Percentiles rank a stretch among this genome's conserved stretches.
These are phyloP conservation scores for Ottelia alismoides DNA, from an alignment of 106 monocot species.

Conservation along the genomic window DNA sequence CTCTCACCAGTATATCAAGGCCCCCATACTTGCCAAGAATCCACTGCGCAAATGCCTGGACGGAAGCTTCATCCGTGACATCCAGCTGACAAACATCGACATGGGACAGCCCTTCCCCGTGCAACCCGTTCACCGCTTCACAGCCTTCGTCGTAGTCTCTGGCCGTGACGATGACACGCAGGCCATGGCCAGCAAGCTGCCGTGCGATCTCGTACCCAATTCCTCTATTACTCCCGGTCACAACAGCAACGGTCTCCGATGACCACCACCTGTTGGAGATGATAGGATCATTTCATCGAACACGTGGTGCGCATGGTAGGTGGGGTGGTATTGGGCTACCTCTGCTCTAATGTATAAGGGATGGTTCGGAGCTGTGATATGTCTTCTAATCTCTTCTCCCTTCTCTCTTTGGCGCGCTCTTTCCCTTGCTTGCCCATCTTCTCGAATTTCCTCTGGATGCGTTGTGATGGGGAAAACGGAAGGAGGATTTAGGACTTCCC, in stretches of 20 bases:
- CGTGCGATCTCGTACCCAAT: slow-evolving; percentile 77
- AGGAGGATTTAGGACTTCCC: no score
- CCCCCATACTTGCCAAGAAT: slow-evolving; percentile 34
- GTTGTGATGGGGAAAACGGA: no score
- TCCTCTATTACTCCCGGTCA: slow-evolving; percentile 74
- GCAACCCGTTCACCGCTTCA: slow-evolving; percentile 20
- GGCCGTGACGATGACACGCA: slow-evolving; percentile 56
- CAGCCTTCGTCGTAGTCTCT: slow-evolving; percentile 35
- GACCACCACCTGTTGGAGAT: slow-evolving; percentile 52
- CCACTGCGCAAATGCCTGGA: slow-evolving; percentile 40
- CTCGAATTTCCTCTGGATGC: no score
- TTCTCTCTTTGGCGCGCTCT: slow-evolving; percentile 58
- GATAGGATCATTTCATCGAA: slow-evolving; percentile 15
- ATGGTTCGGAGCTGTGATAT: slow-evolving; percentile 46
- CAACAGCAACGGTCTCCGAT: slow-evolving; percentile 48
- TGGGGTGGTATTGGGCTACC: no score
- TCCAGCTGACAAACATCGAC: slow-evolving; percentile 56
- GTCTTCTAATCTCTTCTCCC: slow-evolving; percentile 45
- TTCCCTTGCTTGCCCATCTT: slow-evolving; percentile 90
- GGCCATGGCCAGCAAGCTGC: slow-evolving; percentile 45
- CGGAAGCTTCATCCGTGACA: slow-evolving; percentile 36
- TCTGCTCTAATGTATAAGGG: slow-evolving; percentile 27
- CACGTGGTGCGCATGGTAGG: slow-evolving; percentile 6
- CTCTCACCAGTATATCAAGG: slow-evolving; percentile 70
- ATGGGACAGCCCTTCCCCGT: slow-evolving; percentile 9